Base-by-base conservation (phyloP, 208 protist species). In the Angomonas deanei region DNA sequence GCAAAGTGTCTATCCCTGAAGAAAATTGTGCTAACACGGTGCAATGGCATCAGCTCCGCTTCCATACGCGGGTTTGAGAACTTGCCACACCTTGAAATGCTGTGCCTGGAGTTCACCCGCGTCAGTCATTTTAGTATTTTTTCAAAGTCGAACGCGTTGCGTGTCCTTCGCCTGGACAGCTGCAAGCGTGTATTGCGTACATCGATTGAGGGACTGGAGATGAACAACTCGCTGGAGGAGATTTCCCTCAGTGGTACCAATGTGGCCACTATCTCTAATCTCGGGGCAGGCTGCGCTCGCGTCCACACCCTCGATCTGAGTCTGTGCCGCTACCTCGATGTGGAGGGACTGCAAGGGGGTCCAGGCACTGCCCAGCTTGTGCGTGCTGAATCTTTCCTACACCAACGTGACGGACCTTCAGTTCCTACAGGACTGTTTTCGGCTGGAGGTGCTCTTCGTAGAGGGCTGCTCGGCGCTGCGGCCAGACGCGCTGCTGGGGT, bases 101-200 rank as follows among this genome's bases (percentile, higher is more conserved):
- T 84, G 48, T 70, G 63, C 4, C 72, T 84, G 17, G 78, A 88
- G 64, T 88, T 74, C 65, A 88, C 81, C n/a, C 81, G 78, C 31
- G 74, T 88, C 11, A 78, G 66, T 58, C 63, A 63, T 27, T 64
- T 81, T n/a, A 58, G 58, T 10, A 55, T 67, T 11, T 74, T 84
- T 30, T 61, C 74, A 24, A 48, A 32, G 10, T 60, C 55, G 3
- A 68, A 64, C 10, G 48, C 68, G 11, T 59, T 88, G 50, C 65
- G 62, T 2, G 66, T 71, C 39, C 72, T 88, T 36, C 68, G 74
- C 1, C 68, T 84, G 30, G 66, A 73, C 28, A 74, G 74, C 11
- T 88, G 77, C 70, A 88, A 82, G 64, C 81, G 81, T 8, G 61
- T 88, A 30, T 64, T 88, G 31, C 66, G 76, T 63, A 70, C 62